phyloP scores from a whole-genome alignment of 164 flowering plant genomes.

The Vitis vinifera region ASM3070453v1 NC_081810.1:19742001-19742500 shows the following conservation, averaged over 20 bases:
- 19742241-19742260: conserved; percentile 71
- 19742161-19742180: background rate
- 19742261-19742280: conserved; percentile 96
- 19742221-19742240: conserved; percentile 61
- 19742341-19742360: background rate
- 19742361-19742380: background rate
- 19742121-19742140: no score
- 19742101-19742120: no score
- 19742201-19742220: background rate
- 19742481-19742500: conserved; percentile 18
- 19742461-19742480: conserved; percentile 66
- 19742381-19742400: no score
- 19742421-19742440: conserved; percentile 59
- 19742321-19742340: background rate
- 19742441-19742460: conserved; percentile 77
- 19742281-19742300: conserved; percentile 88
- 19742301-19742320: conserved; percentile 34
- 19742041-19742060: no score
- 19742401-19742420: no score
- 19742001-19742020: no score
- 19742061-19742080: no score
- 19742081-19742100: no score
- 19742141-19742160: background rate
- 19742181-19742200: background rate
- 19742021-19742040: no score